Evolutionary conservation across 768 basidiomycete genomes (phyloP).

Genomic region (Tricholoma furcatifolium): DNA sequence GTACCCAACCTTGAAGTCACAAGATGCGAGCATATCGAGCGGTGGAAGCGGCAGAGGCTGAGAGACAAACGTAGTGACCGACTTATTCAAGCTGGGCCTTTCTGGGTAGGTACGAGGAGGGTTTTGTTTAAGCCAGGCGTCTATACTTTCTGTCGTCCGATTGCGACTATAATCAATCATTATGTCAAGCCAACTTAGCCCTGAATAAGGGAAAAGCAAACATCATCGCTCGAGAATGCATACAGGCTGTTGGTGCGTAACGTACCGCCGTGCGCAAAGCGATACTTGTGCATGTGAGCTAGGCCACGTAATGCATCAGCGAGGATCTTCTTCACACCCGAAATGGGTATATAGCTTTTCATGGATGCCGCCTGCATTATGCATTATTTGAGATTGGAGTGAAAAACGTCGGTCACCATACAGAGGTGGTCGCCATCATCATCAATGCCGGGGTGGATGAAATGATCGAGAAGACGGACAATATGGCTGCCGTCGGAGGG

Average conservation of each 20-base stretch:
- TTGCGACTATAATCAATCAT: slow-evolving; percentile 20
- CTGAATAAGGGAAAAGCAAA: slow-evolving; percentile 3
- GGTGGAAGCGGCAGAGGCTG: not conserved
- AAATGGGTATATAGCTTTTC: slow-evolving; percentile 18
- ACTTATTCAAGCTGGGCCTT: not conserved
- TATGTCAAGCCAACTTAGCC: slow-evolving; percentile 29
- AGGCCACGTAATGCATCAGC: slow-evolving; percentile 24
- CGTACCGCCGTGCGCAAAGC: slow-evolving; percentile 22
- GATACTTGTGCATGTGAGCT: slow-evolving; percentile 19
- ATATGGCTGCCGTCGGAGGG: no score
- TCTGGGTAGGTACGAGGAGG: not conserved
- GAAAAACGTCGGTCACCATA: slow-evolving; percentile 23
- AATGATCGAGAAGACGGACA: slow-evolving; percentile 23
- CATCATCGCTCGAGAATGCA: no score
- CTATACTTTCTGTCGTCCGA: not conserved
- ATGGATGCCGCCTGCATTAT: slow-evolving; percentile 8
- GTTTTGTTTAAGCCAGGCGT: not conserved
- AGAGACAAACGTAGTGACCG: not conserved
- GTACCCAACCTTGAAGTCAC: not conserved
- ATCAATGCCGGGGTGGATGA: slow-evolving; percentile 16
- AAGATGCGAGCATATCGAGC: not conserved
- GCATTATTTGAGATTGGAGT: slow-evolving; percentile 24
- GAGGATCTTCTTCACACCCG: slow-evolving; percentile 26
- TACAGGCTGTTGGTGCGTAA: no score
- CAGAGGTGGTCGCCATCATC: slow-evolving; percentile 26